Evolutionary conservation across 2,329 filamentous ascomycete genomes (phyloP).

Genomic region (Colletotrichum shisoi): DNA sequence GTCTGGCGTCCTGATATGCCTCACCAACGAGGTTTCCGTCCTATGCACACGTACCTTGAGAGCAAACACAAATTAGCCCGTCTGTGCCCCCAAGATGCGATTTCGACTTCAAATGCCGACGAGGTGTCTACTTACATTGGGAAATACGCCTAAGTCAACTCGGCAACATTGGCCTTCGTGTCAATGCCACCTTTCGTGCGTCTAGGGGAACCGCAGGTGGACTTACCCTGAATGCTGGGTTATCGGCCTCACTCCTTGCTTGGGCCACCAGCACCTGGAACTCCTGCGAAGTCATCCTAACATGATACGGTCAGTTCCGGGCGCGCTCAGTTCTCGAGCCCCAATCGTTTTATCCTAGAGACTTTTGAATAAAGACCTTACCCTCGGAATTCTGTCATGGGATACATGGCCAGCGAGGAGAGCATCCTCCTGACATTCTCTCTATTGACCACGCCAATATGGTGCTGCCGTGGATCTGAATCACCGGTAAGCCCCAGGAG

Average conservation of each 20-base stretch:
- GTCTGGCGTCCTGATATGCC: background rate
- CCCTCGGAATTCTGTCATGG: conserved; percentile 61
- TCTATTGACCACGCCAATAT: conserved; percentile 63
- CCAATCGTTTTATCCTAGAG: background rate
- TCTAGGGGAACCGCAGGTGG: background rate
- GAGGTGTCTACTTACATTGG: conserved; percentile 61
- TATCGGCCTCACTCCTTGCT: conserved; percentile 62
- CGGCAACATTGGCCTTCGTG: background rate
- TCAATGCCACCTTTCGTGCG: conserved; percentile 17
- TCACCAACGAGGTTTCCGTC: conserved; percentile 59
- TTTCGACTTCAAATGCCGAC: background rate
- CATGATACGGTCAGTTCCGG: conserved; percentile 42
- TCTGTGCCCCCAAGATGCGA: too few species aligned
- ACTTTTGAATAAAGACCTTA: conserved; percentile 44
- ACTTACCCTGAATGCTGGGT: conserved; percentile 64
- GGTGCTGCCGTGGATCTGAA: conserved; percentile 59
- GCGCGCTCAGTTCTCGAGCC: too few species aligned
- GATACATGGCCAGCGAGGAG: conserved; percentile 64
- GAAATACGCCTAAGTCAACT: conserved; percentile 62
- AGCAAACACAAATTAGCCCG: background rate
- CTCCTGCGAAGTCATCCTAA: conserved; percentile 65
- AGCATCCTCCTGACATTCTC: conserved; percentile 64
- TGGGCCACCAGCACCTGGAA: conserved; percentile 65
- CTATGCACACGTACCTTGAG: conserved; percentile 68
- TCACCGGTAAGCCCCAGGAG: conserved; percentile 5